Conservation (phyloP, 306 rosid genomes). For the Acacia crassicarpa region DNA sequence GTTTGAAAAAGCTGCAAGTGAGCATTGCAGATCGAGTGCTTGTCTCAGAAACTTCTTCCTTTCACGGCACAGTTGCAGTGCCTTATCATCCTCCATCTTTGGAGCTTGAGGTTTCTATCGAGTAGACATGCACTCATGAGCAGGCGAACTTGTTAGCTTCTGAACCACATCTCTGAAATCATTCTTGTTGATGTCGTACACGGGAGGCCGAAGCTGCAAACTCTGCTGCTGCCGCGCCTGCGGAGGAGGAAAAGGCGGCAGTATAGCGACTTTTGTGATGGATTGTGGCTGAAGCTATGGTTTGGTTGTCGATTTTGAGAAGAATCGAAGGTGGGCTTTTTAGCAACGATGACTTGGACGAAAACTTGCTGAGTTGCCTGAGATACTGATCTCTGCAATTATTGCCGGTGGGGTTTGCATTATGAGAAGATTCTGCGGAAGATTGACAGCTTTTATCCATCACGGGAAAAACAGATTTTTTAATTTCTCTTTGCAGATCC, state of each 20-base stretch:
- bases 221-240: too few species aligned
- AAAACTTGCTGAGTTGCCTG: conserved; percentile 80
- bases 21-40: conserved; percentile 85
- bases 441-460: too few species aligned
- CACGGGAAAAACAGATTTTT: not conserved
- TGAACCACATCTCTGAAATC: too few species aligned
- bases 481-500: not conserved
- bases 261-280: too few species aligned
- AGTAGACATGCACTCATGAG: too few species aligned
- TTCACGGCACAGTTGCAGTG: conserved; percentile 76
- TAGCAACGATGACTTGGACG: conserved; percentile 60
- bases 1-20: conserved; percentile 59
- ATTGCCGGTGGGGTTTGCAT: not conserved
- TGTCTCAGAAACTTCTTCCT: conserved; percentile 79
- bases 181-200: too few species aligned
- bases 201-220: too few species aligned
- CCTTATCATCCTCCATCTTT: conserved; percentile 82
- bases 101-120: conserved; percentile 71
- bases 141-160: too few species aligned
- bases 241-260: too few species aligned
- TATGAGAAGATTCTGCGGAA: conserved; percentile 28
- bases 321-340: conserved; percentile 50
- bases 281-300: too few species aligned
- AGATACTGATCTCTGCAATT: conserved; percentile 55
- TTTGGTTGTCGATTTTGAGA: not conserved